Percentiles rank a stretch among this genome's conserved stretches.
These are phyloP conservation scores for Daedaleopsis nitida DNA, from an alignment of 768 basidiomycete species.

Conservation along the genomic window DNA sequence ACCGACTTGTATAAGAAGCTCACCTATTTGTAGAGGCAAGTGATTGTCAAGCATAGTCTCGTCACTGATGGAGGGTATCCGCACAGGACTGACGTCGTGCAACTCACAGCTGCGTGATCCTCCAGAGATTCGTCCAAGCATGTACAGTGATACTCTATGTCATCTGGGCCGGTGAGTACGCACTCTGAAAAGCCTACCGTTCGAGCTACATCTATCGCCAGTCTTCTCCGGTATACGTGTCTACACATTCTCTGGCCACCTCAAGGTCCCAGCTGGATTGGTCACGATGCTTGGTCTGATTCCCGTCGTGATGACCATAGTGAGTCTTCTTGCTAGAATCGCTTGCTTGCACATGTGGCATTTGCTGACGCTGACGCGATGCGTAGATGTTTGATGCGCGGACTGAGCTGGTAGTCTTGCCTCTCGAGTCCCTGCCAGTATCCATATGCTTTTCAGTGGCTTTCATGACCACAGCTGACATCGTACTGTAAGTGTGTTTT, in stretches of 20 bases:
- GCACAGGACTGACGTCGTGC: background rate
- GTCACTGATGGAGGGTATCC: background rate
- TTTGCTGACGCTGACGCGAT: background rate
- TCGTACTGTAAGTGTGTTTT: background rate
- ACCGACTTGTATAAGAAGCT: background rate
- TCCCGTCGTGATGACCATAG: background rate
- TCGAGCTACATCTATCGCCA: background rate
- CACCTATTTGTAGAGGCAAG: background rate
- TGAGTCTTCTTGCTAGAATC: background rate
- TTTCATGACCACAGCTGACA: background rate
- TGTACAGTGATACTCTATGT: background rate
- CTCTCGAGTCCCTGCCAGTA: background rate
- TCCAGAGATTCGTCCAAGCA: background rate
- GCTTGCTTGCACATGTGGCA: no score
- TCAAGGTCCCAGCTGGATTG: background rate
- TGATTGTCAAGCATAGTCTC: background rate
- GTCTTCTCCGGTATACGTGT: conserved; percentile 2
- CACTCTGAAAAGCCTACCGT: background rate
- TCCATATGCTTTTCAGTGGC: background rate
- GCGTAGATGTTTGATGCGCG: background rate
- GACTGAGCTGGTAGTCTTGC: background rate
- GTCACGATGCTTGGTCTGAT: background rate
- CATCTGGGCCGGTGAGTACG: conserved; percentile 1
- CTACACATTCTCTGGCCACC: background rate
- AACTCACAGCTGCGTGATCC: background rate